These are phyloP conservation scores for Candolleomyces efflorescens DNA, from an alignment of 768 basidiomycete species.

Conservation along the genomic window DNA sequence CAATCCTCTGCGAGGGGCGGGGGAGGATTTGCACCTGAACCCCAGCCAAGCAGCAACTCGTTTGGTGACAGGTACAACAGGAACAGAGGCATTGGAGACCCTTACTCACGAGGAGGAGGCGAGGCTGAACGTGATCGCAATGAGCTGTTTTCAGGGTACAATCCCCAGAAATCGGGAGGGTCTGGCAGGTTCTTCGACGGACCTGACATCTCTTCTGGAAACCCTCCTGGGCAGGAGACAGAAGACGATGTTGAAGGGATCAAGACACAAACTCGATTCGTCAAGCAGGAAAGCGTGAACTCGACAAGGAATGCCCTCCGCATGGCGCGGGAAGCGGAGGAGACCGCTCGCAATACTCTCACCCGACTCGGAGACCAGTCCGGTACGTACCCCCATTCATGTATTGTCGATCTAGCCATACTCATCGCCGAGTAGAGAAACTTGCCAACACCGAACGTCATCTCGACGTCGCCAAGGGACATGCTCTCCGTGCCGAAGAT, in stretches of 20 bases:
- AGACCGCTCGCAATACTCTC: constrained; percentile 86
- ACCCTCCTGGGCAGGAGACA: constrained; percentile 60
- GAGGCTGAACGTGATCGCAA: constrained; percentile 63
- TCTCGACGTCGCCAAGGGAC: constrained; percentile 86
- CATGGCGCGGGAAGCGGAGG: constrained; percentile 93
- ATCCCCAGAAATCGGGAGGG: constrained; percentile 46
- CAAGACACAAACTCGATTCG: constrained; percentile 82
- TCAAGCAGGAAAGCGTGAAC: constrained; percentile 90
- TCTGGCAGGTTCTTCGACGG: constrained; percentile 72
- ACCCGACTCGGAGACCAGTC: constrained; percentile 87
- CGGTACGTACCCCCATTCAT: constrained; percentile 45
- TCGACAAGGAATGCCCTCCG: constrained; percentile 90
- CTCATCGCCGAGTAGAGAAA: constrained; percentile 48
- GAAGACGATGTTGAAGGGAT: constrained; percentile 94
- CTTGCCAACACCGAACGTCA: constrained; percentile 94
- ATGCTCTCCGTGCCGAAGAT: constrained; percentile 86
- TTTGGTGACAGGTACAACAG: constrained; percentile 45
- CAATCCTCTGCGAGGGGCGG: constrained; percentile 8
- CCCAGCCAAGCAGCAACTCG: constrained; percentile 15
- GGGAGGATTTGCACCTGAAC: constrained; percentile 9
- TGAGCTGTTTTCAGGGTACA: constrained; percentile 74
- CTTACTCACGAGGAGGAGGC: constrained; percentile 59
- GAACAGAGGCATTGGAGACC: constrained; percentile 53
- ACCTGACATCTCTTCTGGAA: constrained; percentile 40
- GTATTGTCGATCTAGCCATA: neutral